phyloP scores from a whole-genome alignment of 768 basidiomycete genomes.

The Podaxis rugospora region DNA sequence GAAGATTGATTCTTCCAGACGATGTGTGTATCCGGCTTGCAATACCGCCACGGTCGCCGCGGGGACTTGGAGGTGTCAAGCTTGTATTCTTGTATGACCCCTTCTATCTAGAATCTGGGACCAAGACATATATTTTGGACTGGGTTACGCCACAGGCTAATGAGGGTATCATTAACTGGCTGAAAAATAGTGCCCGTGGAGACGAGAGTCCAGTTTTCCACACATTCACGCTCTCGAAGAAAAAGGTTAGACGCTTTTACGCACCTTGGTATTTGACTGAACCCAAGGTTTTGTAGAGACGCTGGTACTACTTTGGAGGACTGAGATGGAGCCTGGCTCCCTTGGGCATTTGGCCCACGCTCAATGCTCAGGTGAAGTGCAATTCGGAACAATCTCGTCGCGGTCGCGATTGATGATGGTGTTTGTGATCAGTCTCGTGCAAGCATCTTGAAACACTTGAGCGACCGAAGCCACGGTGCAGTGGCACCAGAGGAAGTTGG shows the following conservation, averaged over 20 bases:
- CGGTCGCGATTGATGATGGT: not conserved
- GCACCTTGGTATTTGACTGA: slow-evolving; percentile 1
- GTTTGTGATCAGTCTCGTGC: slow-evolving; percentile 3
- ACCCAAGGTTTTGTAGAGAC: slow-evolving; percentile 25
- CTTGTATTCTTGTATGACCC: slow-evolving; percentile 54
- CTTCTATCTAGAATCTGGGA: slow-evolving; percentile 44
- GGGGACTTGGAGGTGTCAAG: slow-evolving; percentile 16
- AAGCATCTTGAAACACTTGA: slow-evolving; percentile 30
- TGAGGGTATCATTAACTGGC: slow-evolving; percentile 21
- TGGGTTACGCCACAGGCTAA: slow-evolving; percentile 41
- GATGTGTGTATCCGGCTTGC: slow-evolving; percentile 42
- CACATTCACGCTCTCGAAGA: slow-evolving; percentile 45
- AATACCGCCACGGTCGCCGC: slow-evolving; percentile 18
- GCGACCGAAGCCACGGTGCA: slow-evolving; percentile 28
- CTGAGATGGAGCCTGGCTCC: slow-evolving; percentile 35
- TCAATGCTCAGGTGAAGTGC: slow-evolving; percentile 28
- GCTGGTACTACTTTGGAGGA: slow-evolving; percentile 51
- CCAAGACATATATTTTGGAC: slow-evolving; percentile 44
- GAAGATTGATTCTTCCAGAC: slow-evolving; percentile 29
- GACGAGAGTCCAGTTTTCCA: slow-evolving; percentile 32
- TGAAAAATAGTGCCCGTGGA: slow-evolving; percentile 24
- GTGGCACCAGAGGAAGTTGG: slow-evolving; percentile 29
- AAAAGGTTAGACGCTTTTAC: slow-evolving; percentile 30
- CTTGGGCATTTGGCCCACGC: slow-evolving; percentile 32
- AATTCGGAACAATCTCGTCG: not conserved